A percentile compares a stretch with the other conserved stretches of the same genome.
These are phyloP conservation scores for Plasmodium inui DNA, from an alignment of 169 alveolate genomes.

Conservation along the genomic window DNA sequence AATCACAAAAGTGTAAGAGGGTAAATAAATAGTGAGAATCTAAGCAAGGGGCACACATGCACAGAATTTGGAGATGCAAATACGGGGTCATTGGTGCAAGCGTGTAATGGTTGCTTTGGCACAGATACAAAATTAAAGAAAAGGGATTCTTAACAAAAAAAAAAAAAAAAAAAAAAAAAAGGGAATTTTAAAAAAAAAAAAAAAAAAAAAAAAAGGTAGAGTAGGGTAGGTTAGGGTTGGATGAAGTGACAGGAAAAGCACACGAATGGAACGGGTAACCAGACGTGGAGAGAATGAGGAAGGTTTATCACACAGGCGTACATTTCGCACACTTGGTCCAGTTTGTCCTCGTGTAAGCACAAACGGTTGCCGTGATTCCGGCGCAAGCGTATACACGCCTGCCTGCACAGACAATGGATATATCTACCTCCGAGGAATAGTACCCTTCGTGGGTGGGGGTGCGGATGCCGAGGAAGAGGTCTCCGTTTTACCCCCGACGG, in stretches of 20 bases:
- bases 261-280: not conserved
- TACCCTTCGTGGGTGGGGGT: not conserved
- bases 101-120: not conserved
- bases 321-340: not conserved
- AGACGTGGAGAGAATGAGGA: conserved; percentile 4
- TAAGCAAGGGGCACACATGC: not conserved
- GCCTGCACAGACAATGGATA: not conserved
- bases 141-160: not conserved
- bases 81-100: not conserved
- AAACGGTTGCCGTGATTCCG: not conserved
- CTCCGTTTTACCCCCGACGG: not conserved
- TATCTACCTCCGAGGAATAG: not conserved
- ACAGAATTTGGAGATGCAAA: not conserved
- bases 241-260: not conserved
- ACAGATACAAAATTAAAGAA: not conserved
- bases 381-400: not conserved
- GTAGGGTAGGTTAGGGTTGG: not conserved
- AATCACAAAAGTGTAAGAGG: conserved; percentile 4
- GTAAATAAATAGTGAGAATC: not conserved
- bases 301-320: not conserved
- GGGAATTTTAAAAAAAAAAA: not conserved
- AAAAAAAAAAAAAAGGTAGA: not conserved
- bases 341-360: not conserved
- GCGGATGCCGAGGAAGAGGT: too few relatives aligned
- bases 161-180: not conserved